Evolutionary conservation across 169 alveolate genomes (phyloP), one percentile per base, ranked within the genome.

Genomic region (Pseudocohnilembus persalinus): DNA sequence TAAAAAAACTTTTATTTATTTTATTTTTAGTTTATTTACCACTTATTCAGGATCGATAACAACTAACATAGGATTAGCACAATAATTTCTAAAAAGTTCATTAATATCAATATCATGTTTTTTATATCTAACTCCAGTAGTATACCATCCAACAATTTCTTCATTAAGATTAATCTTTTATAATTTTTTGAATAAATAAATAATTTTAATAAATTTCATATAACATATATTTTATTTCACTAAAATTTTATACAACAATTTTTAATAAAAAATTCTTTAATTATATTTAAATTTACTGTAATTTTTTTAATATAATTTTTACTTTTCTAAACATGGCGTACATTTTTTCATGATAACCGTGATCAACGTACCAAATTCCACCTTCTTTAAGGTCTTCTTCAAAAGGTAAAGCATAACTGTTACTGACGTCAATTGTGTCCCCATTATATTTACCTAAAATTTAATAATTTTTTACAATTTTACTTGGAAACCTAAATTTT

Each of bases 381-480:
- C 99, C 98, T 85, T 99, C 99, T 76, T 97, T 97, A 26, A 98
- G 96, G 91, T 99, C 99, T 94, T 99, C 99, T 87, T 99, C 99
- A 90, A 99, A 99, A 64, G 99, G 99, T 0, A 99, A 91, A 26
- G 99, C 99, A 85, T 95, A 99, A 88, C 99, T 95, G 93, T 99
- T 99, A 34, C 99, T 97, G 29, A 98, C 97, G 93, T 99, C 99
- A 49, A 98, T 93, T 49, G 93, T 96, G n/a, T 96, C 97, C 90
- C 96, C 90, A 87, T 85, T 35, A 76, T 91, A 90, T 80, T 88
- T 84, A 4, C 90, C 92, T 73, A 33, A 34, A 4, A 65, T 31
- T 83, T n/a, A n/a, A n/a, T n/a, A n/a, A n/a, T n/a, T n/a, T n/a
- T n/a, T n/a, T n/a, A n/a, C n/a, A n/a, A n/a, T n/a, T n/a, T n/a